A percentile compares a stretch with the other conserved stretches of the same genome.
phyloP scores from a whole-genome alignment of 2,329 filamentous ascomycete genomes.

The Didymella sp. region DNA sequence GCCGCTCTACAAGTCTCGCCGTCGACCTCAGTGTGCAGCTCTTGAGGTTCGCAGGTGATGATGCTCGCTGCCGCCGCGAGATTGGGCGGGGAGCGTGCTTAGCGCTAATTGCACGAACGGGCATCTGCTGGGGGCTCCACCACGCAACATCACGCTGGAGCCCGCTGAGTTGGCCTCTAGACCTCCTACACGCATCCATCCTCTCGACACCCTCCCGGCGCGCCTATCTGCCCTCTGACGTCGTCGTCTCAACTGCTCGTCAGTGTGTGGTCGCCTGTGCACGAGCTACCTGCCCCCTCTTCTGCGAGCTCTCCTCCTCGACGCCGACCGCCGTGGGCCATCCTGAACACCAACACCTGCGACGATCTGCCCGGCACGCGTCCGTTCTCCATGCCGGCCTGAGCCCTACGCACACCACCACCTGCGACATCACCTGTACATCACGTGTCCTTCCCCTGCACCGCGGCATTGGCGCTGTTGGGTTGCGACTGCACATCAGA shows the following conservation, averaged over 20 bases:
- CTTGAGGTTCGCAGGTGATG: not conserved
- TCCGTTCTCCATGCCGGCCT: conserved; percentile 42
- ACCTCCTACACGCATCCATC: conserved; percentile 30
- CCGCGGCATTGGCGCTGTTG: conserved; percentile 38
- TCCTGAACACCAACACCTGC: conserved; percentile 38
- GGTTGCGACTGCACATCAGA: conserved; percentile 21
- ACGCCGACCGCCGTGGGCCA: conserved; percentile 34
- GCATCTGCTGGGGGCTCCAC: conserved; percentile 22
- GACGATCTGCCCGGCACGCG: conserved; percentile 36
- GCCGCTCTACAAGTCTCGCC: not conserved
- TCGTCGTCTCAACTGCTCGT: conserved; percentile 22
- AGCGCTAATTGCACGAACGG: conserved; percentile 23
- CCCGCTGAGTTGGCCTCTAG: conserved; percentile 34
- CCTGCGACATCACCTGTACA: conserved; percentile 23
- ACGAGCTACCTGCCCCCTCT: conserved; percentile 33
- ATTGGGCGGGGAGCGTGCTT: conserved; percentile 21
- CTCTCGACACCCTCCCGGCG: conserved; percentile 17
- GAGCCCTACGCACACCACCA: conserved; percentile 27
- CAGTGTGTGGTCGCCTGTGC: conserved; percentile 29
- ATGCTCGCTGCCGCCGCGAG: conserved; percentile 13
- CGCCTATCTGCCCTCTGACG: conserved; percentile 19
- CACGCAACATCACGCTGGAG: conserved; percentile 32
- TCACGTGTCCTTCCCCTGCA: conserved; percentile 26
- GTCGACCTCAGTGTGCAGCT: not conserved
- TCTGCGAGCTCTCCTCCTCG: conserved; percentile 33